Evolutionary conservation across 371 early-diverging fungal genomes (phyloP).

Genomic region (Circinella umbellata): DNA sequence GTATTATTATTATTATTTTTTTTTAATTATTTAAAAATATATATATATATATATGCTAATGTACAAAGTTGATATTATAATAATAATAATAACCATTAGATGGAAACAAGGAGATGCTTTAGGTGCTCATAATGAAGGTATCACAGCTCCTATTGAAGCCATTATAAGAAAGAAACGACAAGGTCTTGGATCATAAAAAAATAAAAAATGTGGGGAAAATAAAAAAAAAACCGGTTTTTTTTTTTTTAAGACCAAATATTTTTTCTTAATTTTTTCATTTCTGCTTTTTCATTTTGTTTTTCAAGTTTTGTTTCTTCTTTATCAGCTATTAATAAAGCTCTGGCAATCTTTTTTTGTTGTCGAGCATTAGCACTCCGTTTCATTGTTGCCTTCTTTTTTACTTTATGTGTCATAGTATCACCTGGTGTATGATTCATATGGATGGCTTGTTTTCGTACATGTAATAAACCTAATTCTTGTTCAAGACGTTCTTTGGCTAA

Average conservation of each 20-base stretch:
- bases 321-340: slow-evolving; percentile 22
- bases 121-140: slow-evolving; percentile 80
- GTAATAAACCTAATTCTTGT: slow-evolving; percentile 18
- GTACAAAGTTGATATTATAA: no score
- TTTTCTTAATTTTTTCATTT: slow-evolving; percentile 22
- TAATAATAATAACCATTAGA: slow-evolving; percentile 35
- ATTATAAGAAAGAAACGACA: slow-evolving; percentile 73
- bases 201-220: neutral
- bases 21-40: neutral
- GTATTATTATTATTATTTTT: neutral
- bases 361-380: slow-evolving; percentile 18
- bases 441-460: slow-evolving; percentile 17
- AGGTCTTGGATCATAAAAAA: slow-evolving; percentile 76
- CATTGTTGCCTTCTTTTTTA: slow-evolving; percentile 14
- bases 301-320: slow-evolving; percentile 19
- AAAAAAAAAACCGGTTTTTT: no score
- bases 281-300: slow-evolving; percentile 8
- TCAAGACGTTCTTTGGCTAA: slow-evolving; percentile 27
- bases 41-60: neutral
- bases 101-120: slow-evolving; percentile 83
- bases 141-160: slow-evolving; percentile 85
- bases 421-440: no score
- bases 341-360: slow-evolving; percentile 24
- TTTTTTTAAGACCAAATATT: slow-evolving; percentile 19
- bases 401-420: neutral